phyloP scores from a whole-genome alignment of 2,329 filamentous ascomycete genomes.

The Aspergillus brasiliensis region DNA sequence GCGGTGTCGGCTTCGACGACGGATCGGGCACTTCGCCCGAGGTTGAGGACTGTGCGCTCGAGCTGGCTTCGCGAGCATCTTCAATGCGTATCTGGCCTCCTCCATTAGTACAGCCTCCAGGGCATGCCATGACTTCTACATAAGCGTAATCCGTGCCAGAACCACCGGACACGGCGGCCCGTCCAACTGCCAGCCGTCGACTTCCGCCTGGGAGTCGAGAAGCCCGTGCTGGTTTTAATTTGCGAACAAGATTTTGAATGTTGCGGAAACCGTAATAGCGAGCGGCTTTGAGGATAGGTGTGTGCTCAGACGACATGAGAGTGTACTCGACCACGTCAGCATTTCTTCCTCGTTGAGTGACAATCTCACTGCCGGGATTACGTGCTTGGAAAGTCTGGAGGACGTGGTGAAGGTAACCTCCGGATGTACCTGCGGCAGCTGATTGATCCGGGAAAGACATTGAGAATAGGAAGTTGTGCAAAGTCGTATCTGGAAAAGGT shows the following conservation, averaged over 20 bases:
- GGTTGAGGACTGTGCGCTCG: constrained; percentile 15
- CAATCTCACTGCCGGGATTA: constrained; percentile 71
- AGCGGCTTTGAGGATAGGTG: constrained; percentile 73
- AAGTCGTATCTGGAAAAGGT: constrained; percentile 70
- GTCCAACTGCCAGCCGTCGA: constrained; percentile 34
- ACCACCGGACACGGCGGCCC: constrained; percentile 33
- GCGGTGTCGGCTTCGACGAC: constrained; percentile 64
- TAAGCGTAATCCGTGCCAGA: constrained; percentile 73
- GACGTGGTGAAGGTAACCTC: constrained; percentile 85
- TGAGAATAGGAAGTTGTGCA: constrained; percentile 76
- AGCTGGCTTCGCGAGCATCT: constrained; percentile 58
- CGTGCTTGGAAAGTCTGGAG: constrained; percentile 72
- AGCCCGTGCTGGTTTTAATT: constrained; percentile 75
- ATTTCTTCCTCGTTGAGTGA: constrained; percentile 76
- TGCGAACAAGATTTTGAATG: constrained; percentile 95
- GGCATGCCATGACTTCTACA: constrained; percentile 98
- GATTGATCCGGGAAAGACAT: constrained; percentile 45
- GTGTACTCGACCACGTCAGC: constrained; percentile 86
- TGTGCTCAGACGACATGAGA: constrained; percentile 59
- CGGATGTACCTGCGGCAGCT: constrained; percentile 73
- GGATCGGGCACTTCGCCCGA: constrained; percentile 27
- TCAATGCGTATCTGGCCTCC: constrained; percentile 93
- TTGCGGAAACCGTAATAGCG: constrained; percentile 98
- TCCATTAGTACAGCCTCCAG: constrained; percentile 97
- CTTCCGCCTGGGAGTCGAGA: constrained; percentile 80